Evolutionary conservation across 2,329 filamentous ascomycete species (phyloP).

Genomic region (Tolypocladium ophioglossoides): DNA sequence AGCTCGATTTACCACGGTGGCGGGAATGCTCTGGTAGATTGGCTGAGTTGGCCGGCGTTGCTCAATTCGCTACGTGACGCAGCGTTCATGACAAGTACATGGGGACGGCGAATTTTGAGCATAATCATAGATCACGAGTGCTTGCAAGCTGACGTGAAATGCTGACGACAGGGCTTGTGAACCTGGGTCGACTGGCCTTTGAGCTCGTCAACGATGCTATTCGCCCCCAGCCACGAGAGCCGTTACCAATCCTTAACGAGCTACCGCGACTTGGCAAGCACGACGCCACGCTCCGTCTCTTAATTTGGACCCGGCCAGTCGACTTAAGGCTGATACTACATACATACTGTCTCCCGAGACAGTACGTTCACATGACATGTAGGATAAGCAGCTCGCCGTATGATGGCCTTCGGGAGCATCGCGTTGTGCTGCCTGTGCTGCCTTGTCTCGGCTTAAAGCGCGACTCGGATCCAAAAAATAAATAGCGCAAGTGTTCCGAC

Average conservation of each 20-base stretch:
- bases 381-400: not conserved
- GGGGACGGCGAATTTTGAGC: not conserved
- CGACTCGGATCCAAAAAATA: not conserved
- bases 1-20: not conserved
- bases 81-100: not conserved
- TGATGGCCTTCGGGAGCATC: not conserved
- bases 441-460: not conserved
- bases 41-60: too few relatives aligned
- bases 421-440: not conserved
- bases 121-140: too few relatives aligned
- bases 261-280: too few relatives aligned
- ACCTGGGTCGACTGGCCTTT: too few relatives aligned
- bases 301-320: not conserved
- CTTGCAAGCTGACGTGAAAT: too few relatives aligned
- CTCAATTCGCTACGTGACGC: not conserved
- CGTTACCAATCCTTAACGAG: too few relatives aligned
- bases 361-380: not conserved
- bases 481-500: not conserved
- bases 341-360: not conserved
- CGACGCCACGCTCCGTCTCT: not conserved
- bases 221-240: not conserved
- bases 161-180: too few relatives aligned
- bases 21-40: too few relatives aligned
- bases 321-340: not conserved
- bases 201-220: too few relatives aligned